Conservation (phyloP, 2,329 filamentous ascomycete species). For the Colletotrichum echinochloae region DNA sequence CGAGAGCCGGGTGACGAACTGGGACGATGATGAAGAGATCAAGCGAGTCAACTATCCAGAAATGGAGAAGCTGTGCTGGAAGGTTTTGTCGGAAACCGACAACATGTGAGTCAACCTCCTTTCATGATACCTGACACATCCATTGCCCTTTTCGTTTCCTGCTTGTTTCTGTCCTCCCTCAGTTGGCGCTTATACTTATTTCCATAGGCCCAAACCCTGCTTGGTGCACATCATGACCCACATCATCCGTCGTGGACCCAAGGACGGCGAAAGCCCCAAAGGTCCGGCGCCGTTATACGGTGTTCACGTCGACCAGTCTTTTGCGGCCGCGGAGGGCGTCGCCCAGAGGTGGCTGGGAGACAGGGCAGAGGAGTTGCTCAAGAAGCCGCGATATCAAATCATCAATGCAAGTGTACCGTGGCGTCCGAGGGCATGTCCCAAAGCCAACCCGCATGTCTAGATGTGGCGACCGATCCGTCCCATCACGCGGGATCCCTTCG, state of each 20-base stretch:
- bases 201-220: constrained; percentile 27
- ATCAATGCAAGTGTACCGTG: constrained; percentile 68
- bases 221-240: constrained; percentile 36
- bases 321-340: constrained; percentile 52
- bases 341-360: constrained; percentile 33
- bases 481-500: constrained; percentile 60
- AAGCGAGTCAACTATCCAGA: constrained; percentile 54
- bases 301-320: constrained; percentile 70
- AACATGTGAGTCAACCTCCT: constrained; percentile 19
- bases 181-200: background rate
- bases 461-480: constrained; percentile 51
- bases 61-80: constrained; percentile 39
- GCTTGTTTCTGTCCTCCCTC: too few relatives aligned
- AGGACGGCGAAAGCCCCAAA: constrained; percentile 26
- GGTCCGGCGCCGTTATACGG: constrained; percentile 37
- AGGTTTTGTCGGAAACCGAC: constrained; percentile 32
- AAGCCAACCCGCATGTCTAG: constrained; percentile 55
- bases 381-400: constrained; percentile 60
- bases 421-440: constrained; percentile 63
- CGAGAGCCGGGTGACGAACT: constrained; percentile 63
- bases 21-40: constrained; percentile 64
- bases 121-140: background rate
- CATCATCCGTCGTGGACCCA: constrained; percentile 35
- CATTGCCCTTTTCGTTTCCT: too few relatives aligned
- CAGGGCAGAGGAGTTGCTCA: constrained; percentile 47